Percentiles rank a stretch among this genome's conserved stretches.
Conservation (phyloP, 1,284 basidiomycete species). For the Ustanciosporium gigantosporum region DNA sequence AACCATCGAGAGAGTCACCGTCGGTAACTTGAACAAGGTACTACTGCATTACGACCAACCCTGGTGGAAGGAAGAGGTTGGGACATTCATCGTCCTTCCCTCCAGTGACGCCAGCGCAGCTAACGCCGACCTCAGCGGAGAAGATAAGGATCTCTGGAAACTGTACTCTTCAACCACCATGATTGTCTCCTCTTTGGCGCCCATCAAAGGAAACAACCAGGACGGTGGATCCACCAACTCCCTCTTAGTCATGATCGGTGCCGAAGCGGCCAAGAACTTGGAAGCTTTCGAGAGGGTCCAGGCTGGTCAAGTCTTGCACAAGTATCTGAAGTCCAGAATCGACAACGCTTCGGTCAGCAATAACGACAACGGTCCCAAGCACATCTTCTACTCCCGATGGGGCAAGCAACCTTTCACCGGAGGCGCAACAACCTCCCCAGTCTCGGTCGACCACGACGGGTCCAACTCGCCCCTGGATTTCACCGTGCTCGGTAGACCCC, state of each 20-base stretch:
- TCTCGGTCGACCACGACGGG: conserved; percentile 49
- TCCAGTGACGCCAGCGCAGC: conserved; percentile 38
- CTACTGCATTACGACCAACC: conserved; percentile 62
- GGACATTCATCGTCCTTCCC: conserved; percentile 62
- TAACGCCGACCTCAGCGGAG: too few species aligned
- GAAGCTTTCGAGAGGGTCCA: conserved; percentile 50
- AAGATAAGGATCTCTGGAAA: conserved; percentile 27
- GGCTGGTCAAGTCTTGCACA: conserved; percentile 49
- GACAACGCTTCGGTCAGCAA: conserved; percentile 4
- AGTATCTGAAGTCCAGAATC: conserved; percentile 48
- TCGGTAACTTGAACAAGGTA: conserved; percentile 57
- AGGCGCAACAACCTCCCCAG: conserved; percentile 65
- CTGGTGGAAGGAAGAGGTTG: conserved; percentile 64
- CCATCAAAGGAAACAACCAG: neutral
- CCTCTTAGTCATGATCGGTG: conserved; percentile 63
- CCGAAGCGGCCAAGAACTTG: conserved; percentile 45
- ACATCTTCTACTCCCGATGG: conserved; percentile 61
- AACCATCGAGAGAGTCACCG: conserved; percentile 51
- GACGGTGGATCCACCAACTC: conserved; percentile 58
- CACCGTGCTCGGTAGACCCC: conserved; percentile 62
- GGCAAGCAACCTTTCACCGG: conserved; percentile 62
- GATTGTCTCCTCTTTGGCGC: conserved; percentile 59
- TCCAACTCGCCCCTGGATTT: conserved; percentile 64
- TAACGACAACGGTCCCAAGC: conserved; percentile 13
- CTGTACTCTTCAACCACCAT: conserved; percentile 54